These are phyloP conservation scores for Trichophyton mentagrophytes DNA, from an alignment of 2,329 filamentous ascomycete genomes.

Conservation along the genomic window DNA sequence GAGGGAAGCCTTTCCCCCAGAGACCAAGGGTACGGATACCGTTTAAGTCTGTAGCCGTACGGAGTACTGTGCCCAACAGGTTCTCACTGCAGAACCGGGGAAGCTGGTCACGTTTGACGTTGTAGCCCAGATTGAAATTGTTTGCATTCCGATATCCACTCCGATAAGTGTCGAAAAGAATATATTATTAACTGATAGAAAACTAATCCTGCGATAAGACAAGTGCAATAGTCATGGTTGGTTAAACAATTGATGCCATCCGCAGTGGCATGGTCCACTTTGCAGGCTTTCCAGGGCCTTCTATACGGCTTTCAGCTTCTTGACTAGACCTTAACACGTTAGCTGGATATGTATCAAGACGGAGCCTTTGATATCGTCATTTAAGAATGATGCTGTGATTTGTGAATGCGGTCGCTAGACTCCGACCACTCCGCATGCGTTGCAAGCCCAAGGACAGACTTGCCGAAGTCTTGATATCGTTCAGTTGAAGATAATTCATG, in stretches of 20 bases:
- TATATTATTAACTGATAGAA: background rate
- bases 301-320: background rate
- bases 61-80: background rate
- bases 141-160: background rate
- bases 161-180: background rate
- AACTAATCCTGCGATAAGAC: background rate
- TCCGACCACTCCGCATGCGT: background rate
- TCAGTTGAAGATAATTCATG: background rate
- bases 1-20: background rate
- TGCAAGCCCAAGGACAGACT: background rate
- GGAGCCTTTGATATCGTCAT: background rate
- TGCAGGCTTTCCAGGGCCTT: background rate
- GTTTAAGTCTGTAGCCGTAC: background rate
- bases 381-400: background rate
- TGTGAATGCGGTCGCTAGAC: background rate
- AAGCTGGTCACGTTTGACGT: background rate
- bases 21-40: background rate
- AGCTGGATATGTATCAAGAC: background rate
- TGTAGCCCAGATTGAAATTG: background rate
- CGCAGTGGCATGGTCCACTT: background rate
- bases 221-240: background rate
- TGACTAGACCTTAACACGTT: background rate
- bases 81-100: background rate
- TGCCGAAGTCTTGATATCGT: background rate
- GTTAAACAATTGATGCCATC: background rate